A percentile compares a stretch with the other conserved stretches of the same genome.
Evolutionary conservation across 2,329 filamentous ascomycete genomes (phyloP).

Genomic region (Torrubiellomyces zombiae): DNA sequence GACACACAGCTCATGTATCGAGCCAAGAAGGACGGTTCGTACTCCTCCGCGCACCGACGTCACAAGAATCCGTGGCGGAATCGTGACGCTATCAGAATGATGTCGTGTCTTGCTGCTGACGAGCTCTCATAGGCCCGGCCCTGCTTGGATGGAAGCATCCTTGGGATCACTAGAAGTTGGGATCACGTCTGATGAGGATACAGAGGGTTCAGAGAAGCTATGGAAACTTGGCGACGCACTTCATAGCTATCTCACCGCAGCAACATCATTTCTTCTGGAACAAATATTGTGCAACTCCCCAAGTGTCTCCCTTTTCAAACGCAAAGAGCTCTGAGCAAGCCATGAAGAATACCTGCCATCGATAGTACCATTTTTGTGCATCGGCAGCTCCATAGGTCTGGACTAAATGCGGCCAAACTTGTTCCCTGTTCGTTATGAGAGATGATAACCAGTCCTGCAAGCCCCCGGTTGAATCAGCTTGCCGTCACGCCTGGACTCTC

Average conservation of each 20-base stretch:
- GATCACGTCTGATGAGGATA: too few relatives aligned
- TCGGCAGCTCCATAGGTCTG: constrained; percentile 49
- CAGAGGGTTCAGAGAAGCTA: too few relatives aligned
- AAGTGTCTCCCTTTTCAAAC: constrained; percentile 46
- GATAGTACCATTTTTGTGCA: constrained; percentile 45
- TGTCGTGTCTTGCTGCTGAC: too few relatives aligned
- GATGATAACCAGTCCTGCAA: constrained; percentile 42
- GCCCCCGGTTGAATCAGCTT: too few relatives aligned
- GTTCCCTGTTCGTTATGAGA: constrained; percentile 39
- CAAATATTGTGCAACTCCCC: constrained; percentile 51
- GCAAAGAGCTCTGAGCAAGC: constrained; percentile 55
- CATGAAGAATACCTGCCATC: constrained; percentile 60
- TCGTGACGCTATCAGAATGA: constrained; percentile 1
- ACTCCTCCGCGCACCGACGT: constrained; percentile 5
- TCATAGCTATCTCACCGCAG: too few relatives aligned
- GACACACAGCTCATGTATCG: constrained; percentile 77
- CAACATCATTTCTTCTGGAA: constrained; percentile 40
- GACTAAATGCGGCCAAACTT: constrained; percentile 46
- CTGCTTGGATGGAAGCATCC: constrained; percentile 90
- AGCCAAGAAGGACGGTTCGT: constrained; percentile 77
- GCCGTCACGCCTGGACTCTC: too few relatives aligned
- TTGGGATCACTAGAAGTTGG: constrained; percentile 63
- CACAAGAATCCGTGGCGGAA: neutral
- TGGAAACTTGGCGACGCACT: too few relatives aligned
- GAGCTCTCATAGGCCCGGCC: constrained; percentile 49